A percentile compares a stretch with the other conserved stretches of the same genome.
Conservation (phyloP, 2,329 filamentous ascomycete genomes). For the Acrocalymma vagum region DNA sequence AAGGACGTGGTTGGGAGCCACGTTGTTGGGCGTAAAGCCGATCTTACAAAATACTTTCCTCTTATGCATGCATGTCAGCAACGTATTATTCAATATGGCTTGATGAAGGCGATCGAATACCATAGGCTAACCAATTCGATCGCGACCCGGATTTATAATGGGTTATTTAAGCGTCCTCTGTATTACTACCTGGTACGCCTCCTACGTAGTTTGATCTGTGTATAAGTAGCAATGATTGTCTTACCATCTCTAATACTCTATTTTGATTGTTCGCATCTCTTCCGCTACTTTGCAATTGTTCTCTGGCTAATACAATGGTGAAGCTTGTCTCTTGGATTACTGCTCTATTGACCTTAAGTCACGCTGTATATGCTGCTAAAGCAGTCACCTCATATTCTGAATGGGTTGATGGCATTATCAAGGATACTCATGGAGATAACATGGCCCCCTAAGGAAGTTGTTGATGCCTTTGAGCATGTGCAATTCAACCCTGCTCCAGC, state of each 20-base stretch:
- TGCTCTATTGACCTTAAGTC: constrained; percentile 15
- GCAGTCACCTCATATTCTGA: constrained; percentile 19
- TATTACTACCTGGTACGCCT: constrained; percentile 3
- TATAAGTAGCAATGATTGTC: constrained; percentile 10
- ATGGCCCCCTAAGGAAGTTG: constrained; percentile 21
- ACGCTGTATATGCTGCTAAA: constrained; percentile 16
- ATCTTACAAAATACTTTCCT: no score
- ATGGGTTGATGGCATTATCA: constrained; percentile 21
- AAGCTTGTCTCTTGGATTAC: constrained; percentile 17
- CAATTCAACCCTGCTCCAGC: constrained; percentile 15
- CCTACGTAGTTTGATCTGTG: constrained; percentile 1
- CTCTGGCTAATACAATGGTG: constrained; percentile 18
- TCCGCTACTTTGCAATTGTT: no score
- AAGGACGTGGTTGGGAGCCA: no score
- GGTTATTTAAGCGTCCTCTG: no score
- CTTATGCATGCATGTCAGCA: no score
- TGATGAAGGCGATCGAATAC: no score
- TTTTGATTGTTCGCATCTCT: constrained; percentile 5
- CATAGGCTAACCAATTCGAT: no score
- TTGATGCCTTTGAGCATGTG: constrained; percentile 14
- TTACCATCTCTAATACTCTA: constrained; percentile 4
- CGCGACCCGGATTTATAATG: no score
- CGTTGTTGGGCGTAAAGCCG: no score
- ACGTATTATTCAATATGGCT: no score
- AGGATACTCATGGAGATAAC: constrained; percentile 17